Evolutionary conservation across 31 red algal species (phyloP).

Genomic region (Asparagopsis taxiformis): DNA sequence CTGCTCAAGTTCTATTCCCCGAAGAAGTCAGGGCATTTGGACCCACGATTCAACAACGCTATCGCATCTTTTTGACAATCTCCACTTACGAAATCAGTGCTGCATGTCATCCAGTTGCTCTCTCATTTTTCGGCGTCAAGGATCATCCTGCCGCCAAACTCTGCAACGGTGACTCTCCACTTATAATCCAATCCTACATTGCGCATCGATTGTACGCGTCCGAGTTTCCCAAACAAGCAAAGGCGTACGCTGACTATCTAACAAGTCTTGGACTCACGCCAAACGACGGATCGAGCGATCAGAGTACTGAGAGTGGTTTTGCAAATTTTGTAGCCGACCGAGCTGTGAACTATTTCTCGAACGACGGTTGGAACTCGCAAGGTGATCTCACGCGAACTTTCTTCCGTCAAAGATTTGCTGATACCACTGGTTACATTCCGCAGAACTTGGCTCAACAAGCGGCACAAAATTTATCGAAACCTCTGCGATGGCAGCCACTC

Average conservation of each 20-base stretch:
- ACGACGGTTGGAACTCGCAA: slow-evolving; percentile 43
- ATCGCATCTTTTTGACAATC: too few relatives aligned
- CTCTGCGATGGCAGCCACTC: slow-evolving; percentile 44
- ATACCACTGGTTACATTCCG: slow-evolving; percentile 13
- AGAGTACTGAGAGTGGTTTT: slow-evolving; percentile 2
- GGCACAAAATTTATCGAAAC: not conserved
- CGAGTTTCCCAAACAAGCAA: slow-evolving; percentile 34
- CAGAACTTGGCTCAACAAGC: slow-evolving; percentile 1
- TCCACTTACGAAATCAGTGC: slow-evolving; percentile 37
- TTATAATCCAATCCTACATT: slow-evolving; percentile 14
- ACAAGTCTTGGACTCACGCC: slow-evolving; percentile 6
- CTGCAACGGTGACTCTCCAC: slow-evolving; percentile 2
- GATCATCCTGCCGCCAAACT: slow-evolving; percentile 3
- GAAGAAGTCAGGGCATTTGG: too few relatives aligned
- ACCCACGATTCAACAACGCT: too few relatives aligned
- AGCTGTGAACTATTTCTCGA: slow-evolving; percentile 20
- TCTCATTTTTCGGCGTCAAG: slow-evolving; percentile 35
- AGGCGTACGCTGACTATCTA: slow-evolving; percentile 2
- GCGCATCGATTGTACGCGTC: not conserved
- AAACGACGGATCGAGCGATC: slow-evolving; percentile 16
- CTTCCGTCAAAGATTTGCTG: slow-evolving; percentile 10
- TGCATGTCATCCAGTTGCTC: slow-evolving; percentile 27
- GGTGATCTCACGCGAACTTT: slow-evolving; percentile 13
- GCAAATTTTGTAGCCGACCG: slow-evolving; percentile 33
- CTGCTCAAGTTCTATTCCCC: too few relatives aligned